These are phyloP conservation scores for Fraxinus floribunda DNA, from an alignment of 305 asterid genomes.

Conservation along the genomic window DNA sequence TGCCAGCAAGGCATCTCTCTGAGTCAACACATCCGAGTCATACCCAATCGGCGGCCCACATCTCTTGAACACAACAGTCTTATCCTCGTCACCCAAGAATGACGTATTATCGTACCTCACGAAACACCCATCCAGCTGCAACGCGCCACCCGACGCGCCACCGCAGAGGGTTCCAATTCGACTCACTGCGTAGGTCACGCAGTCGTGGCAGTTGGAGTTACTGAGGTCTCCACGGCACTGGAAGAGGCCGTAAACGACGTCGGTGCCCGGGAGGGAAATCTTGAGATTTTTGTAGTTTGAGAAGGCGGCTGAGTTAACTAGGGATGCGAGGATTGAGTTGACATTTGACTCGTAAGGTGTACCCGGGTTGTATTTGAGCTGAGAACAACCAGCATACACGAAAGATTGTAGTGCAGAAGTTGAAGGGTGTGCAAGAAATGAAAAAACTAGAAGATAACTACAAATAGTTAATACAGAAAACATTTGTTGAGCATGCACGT, in stretches of 20 bases:
- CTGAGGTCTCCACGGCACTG: slow-evolving; percentile 68
- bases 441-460: neutral
- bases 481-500: slow-evolving; percentile 24
- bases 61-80: slow-evolving; percentile 46
- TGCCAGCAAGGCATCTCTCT: slow-evolving; percentile 53
- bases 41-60: slow-evolving; percentile 57
- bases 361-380: slow-evolving; percentile 42
- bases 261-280: slow-evolving; percentile 38
- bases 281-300: slow-evolving; percentile 59
- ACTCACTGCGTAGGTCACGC: slow-evolving; percentile 43
- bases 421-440: neutral
- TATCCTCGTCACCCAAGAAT: slow-evolving; percentile 69
- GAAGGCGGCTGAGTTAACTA: slow-evolving; percentile 49
- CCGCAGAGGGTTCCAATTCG: slow-evolving; percentile 47
- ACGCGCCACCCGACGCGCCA: slow-evolving; percentile 51
- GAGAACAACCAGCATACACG: slow-evolving; percentile 59
- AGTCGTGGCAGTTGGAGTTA: slow-evolving; percentile 42
- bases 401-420: slow-evolving; percentile 26
- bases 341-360: slow-evolving; percentile 49
- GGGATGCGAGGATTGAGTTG: slow-evolving; percentile 50
- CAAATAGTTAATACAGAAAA: neutral
- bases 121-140: slow-evolving; percentile 60
- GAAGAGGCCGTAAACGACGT: slow-evolving; percentile 57
- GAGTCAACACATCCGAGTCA: slow-evolving; percentile 40
- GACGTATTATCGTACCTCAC: slow-evolving; percentile 65